These are phyloP conservation scores for Globomyces pollinis-pini DNA, from an alignment of 192 early-diverging fungal species.

Conservation along the genomic window DNA sequence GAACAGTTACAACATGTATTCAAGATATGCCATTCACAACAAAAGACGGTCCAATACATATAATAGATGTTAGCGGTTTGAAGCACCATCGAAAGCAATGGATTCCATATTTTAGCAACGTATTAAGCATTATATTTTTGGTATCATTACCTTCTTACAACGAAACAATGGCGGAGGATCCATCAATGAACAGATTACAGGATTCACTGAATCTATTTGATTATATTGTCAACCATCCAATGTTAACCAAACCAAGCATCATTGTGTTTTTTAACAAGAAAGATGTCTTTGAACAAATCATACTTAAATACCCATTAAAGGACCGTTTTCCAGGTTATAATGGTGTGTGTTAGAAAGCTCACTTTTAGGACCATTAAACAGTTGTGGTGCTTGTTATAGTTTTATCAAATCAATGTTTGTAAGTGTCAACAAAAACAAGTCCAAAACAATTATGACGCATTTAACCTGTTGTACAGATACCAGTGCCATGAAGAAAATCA, in stretches of 20 bases:
- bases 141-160: constrained; percentile 59
- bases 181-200: constrained; percentile 40
- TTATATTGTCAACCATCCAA: neutral
- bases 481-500: neutral
- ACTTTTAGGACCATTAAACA: constrained; percentile 16
- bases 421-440: too few species aligned
- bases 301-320: constrained; percentile 3
- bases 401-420: constrained; percentile 26
- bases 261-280: constrained; percentile 52
- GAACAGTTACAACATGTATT: constrained; percentile 62
- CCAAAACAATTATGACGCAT: neutral
- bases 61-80: constrained; percentile 63
- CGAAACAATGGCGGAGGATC: constrained; percentile 56
- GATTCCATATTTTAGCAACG: constrained; percentile 65
- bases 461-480: constrained; percentile 9
- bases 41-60: constrained; percentile 9
- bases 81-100: constrained; percentile 57
- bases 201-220: neutral
- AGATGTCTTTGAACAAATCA: constrained; percentile 36
- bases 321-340: constrained; percentile 18
- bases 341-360: neutral
- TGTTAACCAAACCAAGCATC: constrained; percentile 22
- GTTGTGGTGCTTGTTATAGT: constrained; percentile 19
- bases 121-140: constrained; percentile 59
- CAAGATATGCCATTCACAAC: constrained; percentile 43